These are phyloP conservation scores for Candida dubliniensis DNA, from an alignment of 1,139 yeast species.

Conservation along the genomic window DNA sequence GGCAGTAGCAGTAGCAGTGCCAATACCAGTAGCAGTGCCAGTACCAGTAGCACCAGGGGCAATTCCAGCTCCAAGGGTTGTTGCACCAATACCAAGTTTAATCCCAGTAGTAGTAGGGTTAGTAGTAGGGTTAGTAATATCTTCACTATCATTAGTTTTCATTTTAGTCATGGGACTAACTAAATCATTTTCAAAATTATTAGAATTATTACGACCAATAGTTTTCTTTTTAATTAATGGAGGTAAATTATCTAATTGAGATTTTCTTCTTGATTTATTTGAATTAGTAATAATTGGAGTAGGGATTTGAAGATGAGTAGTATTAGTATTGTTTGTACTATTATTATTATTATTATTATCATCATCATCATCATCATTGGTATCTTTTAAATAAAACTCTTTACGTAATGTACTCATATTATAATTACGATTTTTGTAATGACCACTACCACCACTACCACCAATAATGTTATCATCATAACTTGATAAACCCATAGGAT, in stretches of 20 bases:
- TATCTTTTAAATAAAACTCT: slow-evolving; percentile 14
- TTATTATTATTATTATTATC: background rate
- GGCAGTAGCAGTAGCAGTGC: slow-evolving; percentile 1
- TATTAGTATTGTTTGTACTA: background rate
- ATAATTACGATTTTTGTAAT: slow-evolving; percentile 5
- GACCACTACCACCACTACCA: no score
- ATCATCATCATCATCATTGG: slow-evolving; percentile 12
- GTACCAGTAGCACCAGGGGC: background rate
- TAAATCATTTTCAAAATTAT: slow-evolving; percentile 29
- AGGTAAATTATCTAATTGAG: slow-evolving; percentile 27
- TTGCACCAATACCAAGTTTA: no score
- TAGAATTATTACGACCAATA: slow-evolving; percentile 13
- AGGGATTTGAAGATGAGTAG: slow-evolving; percentile 1
- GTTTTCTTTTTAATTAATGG: slow-evolving; percentile 11
- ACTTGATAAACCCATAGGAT: slow-evolving; percentile 5
- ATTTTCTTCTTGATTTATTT: slow-evolving; percentile 18
- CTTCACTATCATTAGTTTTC: slow-evolving; percentile 35
- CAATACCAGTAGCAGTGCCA: slow-evolving; percentile 1
- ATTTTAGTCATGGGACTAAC: slow-evolving; percentile 33
- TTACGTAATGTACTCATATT: slow-evolving; percentile 15
- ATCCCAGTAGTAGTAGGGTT: background rate
- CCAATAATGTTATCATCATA: slow-evolving; percentile 1
- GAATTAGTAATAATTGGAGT: slow-evolving; percentile 7
- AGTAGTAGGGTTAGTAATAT: slow-evolving; percentile 8
- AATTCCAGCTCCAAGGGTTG: background rate